Conservation (phyloP, 345 rosid genomes). For the Populus pruinosa region DNA sequence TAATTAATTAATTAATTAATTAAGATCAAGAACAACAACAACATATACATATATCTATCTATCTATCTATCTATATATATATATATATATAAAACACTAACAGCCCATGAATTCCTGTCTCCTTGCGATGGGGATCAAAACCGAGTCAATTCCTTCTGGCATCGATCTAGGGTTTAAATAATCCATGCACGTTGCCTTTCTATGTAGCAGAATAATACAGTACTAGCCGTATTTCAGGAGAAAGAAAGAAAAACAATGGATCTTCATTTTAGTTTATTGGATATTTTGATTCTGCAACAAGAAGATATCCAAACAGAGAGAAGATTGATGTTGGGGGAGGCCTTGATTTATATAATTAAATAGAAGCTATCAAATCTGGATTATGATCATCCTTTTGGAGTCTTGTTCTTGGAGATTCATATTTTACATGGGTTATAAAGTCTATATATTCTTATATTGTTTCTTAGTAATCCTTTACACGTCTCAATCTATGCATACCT, state of each 20-base stretch:
- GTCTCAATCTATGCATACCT: neutral
- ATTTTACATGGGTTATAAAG: neutral
- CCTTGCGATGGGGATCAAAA: neutral
- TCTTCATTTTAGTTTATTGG: too few relatives aligned
- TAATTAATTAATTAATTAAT: too few relatives aligned
- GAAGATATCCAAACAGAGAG: too few relatives aligned
- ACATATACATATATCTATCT: too few relatives aligned
- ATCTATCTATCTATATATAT: too few relatives aligned
- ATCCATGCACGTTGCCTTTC: neutral
- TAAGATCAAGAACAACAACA: too few relatives aligned
- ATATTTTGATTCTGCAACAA: neutral
- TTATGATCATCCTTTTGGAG: neutral
- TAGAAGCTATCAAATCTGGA: neutral
- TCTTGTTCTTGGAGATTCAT: neutral
- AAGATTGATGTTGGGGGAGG: neutral
- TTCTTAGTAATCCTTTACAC: neutral
- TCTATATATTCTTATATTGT: too few relatives aligned
- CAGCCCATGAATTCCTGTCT: constrained; percentile 1
- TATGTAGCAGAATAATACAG: neutral
- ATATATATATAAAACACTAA: too few relatives aligned
- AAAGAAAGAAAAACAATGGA: too few relatives aligned
- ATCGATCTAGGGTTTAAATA: neutral
- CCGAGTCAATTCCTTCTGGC: neutral
- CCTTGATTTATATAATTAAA: neutral
- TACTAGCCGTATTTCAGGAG: too few relatives aligned